These are phyloP conservation scores for Ganoderma boninense DNA, from an alignment of 1,284 basidiomycete species.

Conservation along the genomic window DNA sequence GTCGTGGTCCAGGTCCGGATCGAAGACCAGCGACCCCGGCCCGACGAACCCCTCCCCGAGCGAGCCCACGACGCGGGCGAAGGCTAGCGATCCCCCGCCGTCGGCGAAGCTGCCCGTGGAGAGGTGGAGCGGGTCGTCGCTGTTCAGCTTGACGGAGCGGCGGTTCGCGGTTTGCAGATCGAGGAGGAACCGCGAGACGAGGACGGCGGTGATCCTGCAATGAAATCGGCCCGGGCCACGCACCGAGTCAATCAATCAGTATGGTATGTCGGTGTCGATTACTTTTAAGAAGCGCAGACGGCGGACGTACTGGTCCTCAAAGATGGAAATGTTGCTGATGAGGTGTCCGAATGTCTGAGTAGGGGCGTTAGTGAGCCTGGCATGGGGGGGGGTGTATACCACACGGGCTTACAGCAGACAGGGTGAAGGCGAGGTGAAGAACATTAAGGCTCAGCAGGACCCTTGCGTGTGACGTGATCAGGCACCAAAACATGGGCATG, in stretches of 20 bases:
- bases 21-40: neutral
- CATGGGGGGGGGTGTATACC: neutral
- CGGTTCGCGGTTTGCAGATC: constrained; percentile 19
- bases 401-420: neutral
- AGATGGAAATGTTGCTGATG: constrained; percentile 8
- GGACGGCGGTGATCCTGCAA: constrained; percentile 15
- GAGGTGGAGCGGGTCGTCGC: constrained; percentile 4
- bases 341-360: neutral
- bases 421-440: constrained; percentile 11
- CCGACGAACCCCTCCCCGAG: constrained; percentile 7
- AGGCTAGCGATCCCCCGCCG: neutral
- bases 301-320: constrained; percentile 1
- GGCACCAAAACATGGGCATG: neutral
- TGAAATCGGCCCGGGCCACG: neutral
- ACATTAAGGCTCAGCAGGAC: constrained; percentile 9
- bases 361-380: neutral
- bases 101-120: no score
- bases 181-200: constrained; percentile 23
- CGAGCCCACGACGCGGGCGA: constrained; percentile 10
- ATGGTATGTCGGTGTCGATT: no score
- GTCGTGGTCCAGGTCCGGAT: no score
- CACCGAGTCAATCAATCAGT: no score
- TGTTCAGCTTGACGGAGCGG: constrained; percentile 2
- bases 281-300: no score
- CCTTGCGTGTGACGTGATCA: neutral